A percentile compares a stretch with the other conserved stretches of the same genome.
These are phyloP conservation scores for Monilinia vaccinii-corymbosi DNA, from an alignment of 2,329 filamentous ascomycete genomes.

Conservation along the genomic window DNA sequence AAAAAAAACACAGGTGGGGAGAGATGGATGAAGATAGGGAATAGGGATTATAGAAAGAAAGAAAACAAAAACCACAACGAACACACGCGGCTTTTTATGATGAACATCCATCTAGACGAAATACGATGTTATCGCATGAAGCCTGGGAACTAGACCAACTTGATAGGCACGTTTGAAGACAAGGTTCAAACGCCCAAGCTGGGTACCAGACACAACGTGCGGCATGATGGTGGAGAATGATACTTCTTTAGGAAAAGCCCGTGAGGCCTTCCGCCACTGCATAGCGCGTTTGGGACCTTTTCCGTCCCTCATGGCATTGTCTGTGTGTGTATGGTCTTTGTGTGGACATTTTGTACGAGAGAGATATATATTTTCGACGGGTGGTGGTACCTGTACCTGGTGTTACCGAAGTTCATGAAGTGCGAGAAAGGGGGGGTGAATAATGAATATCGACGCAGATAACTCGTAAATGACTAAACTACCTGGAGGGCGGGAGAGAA, in stretches of 20 bases:
- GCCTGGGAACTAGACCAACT: constrained; percentile 14
- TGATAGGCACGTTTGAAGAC: constrained; percentile 19
- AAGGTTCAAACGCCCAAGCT: constrained; percentile 21
- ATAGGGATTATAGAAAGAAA: constrained; percentile 6
- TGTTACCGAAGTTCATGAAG: neutral
- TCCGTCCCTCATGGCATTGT: constrained; percentile 9
- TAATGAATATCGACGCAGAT: too few species aligned
- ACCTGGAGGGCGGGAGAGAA: neutral
- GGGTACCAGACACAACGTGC: constrained; percentile 24
- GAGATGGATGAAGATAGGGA: neutral
- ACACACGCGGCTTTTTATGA: constrained; percentile 19
- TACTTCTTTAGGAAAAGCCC: constrained; percentile 14
- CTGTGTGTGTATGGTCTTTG: neutral
- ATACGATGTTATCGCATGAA: constrained; percentile 21
- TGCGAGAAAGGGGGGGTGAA: too few species aligned
- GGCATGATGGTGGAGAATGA: constrained; percentile 22
- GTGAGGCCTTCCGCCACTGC: constrained; percentile 15
- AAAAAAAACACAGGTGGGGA: constrained; percentile 5
- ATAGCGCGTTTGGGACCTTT: constrained; percentile 8
- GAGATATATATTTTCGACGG: too few species aligned
- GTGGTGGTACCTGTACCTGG: too few species aligned
- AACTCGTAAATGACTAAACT: too few species aligned
- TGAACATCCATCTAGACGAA: constrained; percentile 5
- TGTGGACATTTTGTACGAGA: neutral
- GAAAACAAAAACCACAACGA: constrained; percentile 7